Base-by-base conservation (phyloP, 148 eudicot genomes). In the Linanthus parryae region DNA sequence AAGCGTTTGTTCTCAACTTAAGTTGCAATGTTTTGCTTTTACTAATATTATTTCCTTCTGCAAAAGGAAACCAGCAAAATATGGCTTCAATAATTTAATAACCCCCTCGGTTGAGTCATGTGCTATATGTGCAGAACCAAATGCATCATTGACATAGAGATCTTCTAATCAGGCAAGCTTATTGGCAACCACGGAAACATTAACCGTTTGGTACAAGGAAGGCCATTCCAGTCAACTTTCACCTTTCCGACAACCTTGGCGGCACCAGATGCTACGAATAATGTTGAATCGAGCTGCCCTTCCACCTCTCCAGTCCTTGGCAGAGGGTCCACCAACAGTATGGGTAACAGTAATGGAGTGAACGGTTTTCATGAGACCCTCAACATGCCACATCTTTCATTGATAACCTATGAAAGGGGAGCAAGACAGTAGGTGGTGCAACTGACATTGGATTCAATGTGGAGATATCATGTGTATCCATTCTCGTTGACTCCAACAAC, bases 101-200 rank as follows among this genome's bases (percentile, higher is more conserved):
- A 86, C 95, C 40, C 95, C 97, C 67, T 91, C 95, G 14, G 95
- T 91, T 40, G 97, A 91, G 42, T 95, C 95, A 69, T 86, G 95
- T 2, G 97, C 97, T 75, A 92, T 83, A 71, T 91, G 94, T 33
- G 97, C 95, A 66, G 94, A 83, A 21, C 92, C 97, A 67, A 91
- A 91, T 29, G 97, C 97, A 62, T 91, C 97, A 63, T 86, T 91
- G 16, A 85, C 95, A 69, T 55, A 86, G 27, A 91, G 61, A 69
- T 91, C 95, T n/a, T 94, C 95, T 56, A 91, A 70, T 27, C 95
- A 72, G 5, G 97, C 97, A 53, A 91, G 79, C 75, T 91, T 91
- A 78, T 83, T 83, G 46, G 80, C 94, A 38, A 80, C 94, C 29
- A 84, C 94, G 0, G 84, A 84, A 43, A 80, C 94, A 64, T 84